phyloP scores from a whole-genome alignment of 192 early-diverging fungal species.

The Helicostylum pulchrum region DNA sequence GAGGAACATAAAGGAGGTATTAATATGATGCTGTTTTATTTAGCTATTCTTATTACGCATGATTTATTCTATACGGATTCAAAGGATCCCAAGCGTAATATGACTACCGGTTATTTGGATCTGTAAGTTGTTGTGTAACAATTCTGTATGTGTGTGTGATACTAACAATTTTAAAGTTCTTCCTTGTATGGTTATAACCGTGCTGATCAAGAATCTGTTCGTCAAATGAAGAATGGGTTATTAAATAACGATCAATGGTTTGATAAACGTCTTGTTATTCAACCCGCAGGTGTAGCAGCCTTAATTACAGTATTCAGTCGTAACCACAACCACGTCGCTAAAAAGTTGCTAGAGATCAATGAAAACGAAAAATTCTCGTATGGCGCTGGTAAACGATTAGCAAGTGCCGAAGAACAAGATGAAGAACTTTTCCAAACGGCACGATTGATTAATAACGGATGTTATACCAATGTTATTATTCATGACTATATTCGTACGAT shows the following conservation, averaged over 20 bases:
- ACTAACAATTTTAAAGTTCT: conserved; percentile 1
- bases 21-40: conserved; percentile 40
- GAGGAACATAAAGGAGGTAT: conserved; percentile 34
- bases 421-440: conserved; percentile 53
- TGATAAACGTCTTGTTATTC: conserved; percentile 24
- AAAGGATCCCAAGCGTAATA: conserved; percentile 35
- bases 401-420: conserved; percentile 29
- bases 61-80: conserved; percentile 44
- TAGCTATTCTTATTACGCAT: conserved; percentile 45
- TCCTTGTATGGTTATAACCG: conserved; percentile 40
- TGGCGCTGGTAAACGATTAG: conserved; percentile 5
- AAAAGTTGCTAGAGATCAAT: conserved; percentile 36
- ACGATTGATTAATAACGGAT: conserved; percentile 44
- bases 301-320: conserved; percentile 44
- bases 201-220: conserved; percentile 25
- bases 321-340: conserved; percentile 55
- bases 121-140: conserved; percentile 13
- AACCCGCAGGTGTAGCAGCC: conserved; percentile 31
- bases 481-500: conserved; percentile 48
- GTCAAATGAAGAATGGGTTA: conserved; percentile 20
- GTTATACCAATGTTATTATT: conserved; percentile 40
- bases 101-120: conserved; percentile 44
- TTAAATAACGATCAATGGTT: conserved; percentile 26
- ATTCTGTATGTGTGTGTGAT: not conserved
- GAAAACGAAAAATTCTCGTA: conserved; percentile 42